A percentile compares a stretch with the other conserved stretches of the same genome.
Evolutionary conservation across 106 monocot species (phyloP).

Genomic region (Triglochin maritima): DNA sequence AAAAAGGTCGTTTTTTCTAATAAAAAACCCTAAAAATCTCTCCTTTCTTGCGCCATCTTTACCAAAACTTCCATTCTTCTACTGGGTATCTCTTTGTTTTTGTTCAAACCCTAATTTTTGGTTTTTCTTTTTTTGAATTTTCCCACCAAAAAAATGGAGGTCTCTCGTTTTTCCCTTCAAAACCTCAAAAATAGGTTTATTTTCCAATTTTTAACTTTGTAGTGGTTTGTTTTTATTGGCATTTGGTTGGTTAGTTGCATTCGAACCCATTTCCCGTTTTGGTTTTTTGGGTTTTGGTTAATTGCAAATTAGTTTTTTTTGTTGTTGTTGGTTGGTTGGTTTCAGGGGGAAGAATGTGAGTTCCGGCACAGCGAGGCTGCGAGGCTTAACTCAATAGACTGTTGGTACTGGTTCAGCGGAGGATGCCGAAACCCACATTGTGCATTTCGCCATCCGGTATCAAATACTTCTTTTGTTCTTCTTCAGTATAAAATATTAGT

Average conservation of each 20-base stretch:
- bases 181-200: no score
- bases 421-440: constrained; percentile 33
- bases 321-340: background rate
- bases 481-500: background rate
- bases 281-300: no score
- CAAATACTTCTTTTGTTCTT: background rate
- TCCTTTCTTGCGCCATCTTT: background rate
- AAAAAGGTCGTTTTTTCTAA: constrained; percentile 24
- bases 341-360: constrained; percentile 45
- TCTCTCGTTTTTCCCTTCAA: no score
- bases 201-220: no score
- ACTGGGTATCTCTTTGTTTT: no score
- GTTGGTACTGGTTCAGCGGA: constrained; percentile 43
- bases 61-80: background rate
- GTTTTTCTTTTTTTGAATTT: background rate
- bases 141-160: background rate
- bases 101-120: no score
- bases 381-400: constrained; percentile 41
- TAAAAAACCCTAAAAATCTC: background rate
- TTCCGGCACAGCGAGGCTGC: constrained; percentile 39
- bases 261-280: no score
- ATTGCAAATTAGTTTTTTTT: no score
- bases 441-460: constrained; percentile 47
- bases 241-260: no score
- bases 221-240: no score